These are phyloP conservation scores for Wickerhamiella lipophila DNA, from an alignment of 805 yeast genomes.

Conservation along the genomic window DNA sequence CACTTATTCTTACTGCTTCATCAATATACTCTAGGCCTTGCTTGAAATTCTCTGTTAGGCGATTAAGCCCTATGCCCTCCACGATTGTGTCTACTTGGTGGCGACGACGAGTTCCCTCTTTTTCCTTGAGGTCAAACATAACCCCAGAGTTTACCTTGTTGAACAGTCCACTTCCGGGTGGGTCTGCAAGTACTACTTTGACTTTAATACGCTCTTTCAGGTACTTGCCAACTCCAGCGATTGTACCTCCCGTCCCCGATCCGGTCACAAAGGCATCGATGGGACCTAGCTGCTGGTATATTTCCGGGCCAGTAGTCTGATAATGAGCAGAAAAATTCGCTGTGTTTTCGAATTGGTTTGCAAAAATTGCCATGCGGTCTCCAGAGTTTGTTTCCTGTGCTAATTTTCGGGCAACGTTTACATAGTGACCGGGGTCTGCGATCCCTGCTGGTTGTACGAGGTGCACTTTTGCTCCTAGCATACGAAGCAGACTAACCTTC, in stretches of 20 bases:
- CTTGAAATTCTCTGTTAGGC: conserved; percentile 70
- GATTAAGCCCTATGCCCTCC: conserved; percentile 86
- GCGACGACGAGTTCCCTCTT: conserved; percentile 84
- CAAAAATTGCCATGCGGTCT: conserved; percentile 57
- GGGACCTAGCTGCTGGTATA: conserved; percentile 56
- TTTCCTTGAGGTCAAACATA: conserved; percentile 80
- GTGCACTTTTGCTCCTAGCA: conserved; percentile 72
- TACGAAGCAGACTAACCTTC: conserved; percentile 54
- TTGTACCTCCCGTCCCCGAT: conserved; percentile 95
- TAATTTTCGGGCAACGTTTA: conserved; percentile 65
- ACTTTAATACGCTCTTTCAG: conserved; percentile 39
- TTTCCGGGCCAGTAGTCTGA: conserved; percentile 82
- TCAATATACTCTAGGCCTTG: conserved; percentile 61
- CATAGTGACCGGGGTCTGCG: conserved; percentile 87
- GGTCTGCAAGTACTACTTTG: conserved; percentile 66
- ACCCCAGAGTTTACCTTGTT: conserved; percentile 81
- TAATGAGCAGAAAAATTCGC: conserved; percentile 81
- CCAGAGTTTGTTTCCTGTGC: conserved; percentile 39
- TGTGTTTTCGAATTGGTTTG: conserved; percentile 91
- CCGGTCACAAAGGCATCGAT: conserved; percentile 78
- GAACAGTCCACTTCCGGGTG: conserved; percentile 87
- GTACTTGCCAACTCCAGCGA: conserved; percentile 76
- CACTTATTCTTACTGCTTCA: conserved; percentile 67
- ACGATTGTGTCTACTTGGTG: conserved; percentile 93
- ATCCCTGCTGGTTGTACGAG: conserved; percentile 90